Conservation (phyloP, 257 asterid species). For the Nicotiana otophora region DNA sequence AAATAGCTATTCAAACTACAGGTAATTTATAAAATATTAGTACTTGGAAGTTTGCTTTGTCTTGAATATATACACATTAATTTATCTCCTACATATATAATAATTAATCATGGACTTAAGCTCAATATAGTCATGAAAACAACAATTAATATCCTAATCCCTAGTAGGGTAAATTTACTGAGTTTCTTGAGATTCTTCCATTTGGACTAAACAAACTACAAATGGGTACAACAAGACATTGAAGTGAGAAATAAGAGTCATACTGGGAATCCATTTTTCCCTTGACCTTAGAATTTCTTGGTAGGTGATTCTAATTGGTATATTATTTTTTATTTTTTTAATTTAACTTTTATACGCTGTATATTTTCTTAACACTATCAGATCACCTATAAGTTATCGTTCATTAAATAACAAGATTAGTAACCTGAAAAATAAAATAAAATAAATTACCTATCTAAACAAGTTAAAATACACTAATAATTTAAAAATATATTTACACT, state of each 20-base stretch:
- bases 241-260: conserved; percentile 29
- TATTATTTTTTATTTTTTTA: accelerated
- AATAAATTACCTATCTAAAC: no score
- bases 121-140: conserved; percentile 9
- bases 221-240: conserved; percentile 27
- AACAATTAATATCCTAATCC: conserved; percentile 36
- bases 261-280: conserved; percentile 15
- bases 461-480: no score
- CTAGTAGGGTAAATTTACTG: conserved; percentile 41
- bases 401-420: no score
- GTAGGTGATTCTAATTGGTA: conserved; percentile 14
- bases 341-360: no score
- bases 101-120: conserved; percentile 11
- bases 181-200: conserved; percentile 62
- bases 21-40: conserved; percentile 16
- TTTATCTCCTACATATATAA: neutral
- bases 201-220: conserved; percentile 32
- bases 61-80: conserved; percentile 33
- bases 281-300: conserved; percentile 55
- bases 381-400: no score
- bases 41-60: conserved; percentile 59
- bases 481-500: no score
- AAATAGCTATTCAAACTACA: conserved; percentile 42
- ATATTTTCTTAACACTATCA: no score
- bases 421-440: no score